These are phyloP conservation scores for Cylindrotheca fusiformis DNA, from an alignment of 108 stramenopile species.

Conservation along the genomic window DNA sequence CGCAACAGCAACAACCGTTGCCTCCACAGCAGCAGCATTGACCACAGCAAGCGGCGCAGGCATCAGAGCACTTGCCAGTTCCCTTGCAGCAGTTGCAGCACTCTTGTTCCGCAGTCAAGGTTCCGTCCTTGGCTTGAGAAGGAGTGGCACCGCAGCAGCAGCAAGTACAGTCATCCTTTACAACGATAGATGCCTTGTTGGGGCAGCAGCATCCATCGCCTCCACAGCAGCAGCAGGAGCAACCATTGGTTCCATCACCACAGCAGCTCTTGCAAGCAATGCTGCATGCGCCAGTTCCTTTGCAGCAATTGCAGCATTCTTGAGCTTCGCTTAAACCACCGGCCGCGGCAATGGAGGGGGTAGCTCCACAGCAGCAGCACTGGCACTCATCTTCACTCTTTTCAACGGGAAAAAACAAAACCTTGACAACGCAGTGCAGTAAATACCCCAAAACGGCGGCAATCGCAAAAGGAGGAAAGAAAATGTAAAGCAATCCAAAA, in stretches of 20 bases:
- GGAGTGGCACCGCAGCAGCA: constrained; percentile 34
- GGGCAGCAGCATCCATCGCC: not conserved
- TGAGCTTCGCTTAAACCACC: constrained; percentile 10
- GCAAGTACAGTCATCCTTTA: constrained; percentile 19
- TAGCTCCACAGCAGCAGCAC: constrained; percentile 32
- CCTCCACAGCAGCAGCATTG: constrained; percentile 6
- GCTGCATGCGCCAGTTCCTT: constrained; percentile 22
- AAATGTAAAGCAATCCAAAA: too few species aligned
- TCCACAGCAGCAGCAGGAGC: not conserved
- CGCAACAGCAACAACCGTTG: not conserved
- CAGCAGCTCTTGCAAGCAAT: constrained; percentile 13
- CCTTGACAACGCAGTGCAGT: too few species aligned
- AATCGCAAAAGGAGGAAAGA: too few species aligned
- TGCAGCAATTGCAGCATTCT: constrained; percentile 32
- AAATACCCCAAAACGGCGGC: too few species aligned
- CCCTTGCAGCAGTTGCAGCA: constrained; percentile 37
- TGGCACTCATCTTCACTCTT: constrained; percentile 4
- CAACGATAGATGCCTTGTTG: constrained; percentile 9
- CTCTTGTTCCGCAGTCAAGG: constrained; percentile 11
- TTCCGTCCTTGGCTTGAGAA: constrained; percentile 11
- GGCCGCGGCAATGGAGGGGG: not conserved
- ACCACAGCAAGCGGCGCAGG: constrained; percentile 12
- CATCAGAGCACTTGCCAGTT: constrained; percentile 12
- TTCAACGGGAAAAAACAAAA: too few species aligned
- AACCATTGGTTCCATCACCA: not conserved